Conservation (phyloP, 2,329 filamentous ascomycete species). For the Cadophora sp. region DNA sequence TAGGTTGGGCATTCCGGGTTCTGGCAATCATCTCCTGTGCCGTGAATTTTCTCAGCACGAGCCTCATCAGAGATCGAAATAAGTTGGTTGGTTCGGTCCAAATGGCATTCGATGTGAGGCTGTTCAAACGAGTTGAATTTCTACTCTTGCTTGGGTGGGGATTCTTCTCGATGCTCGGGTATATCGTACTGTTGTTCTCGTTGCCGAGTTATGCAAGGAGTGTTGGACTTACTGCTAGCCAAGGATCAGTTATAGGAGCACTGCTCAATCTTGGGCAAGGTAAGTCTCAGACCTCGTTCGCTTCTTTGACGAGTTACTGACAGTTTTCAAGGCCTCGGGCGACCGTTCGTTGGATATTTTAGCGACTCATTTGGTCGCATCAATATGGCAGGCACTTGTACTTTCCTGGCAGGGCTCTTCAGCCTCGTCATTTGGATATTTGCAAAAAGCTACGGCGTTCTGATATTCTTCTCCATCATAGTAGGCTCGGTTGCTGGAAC, state of each 20-base stretch:
- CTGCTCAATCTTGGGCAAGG: constrained; percentile 70
- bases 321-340: constrained; percentile 59
- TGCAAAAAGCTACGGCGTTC: constrained; percentile 66
- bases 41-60: constrained; percentile 67
- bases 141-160: constrained; percentile 70
- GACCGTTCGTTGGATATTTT: constrained; percentile 75
- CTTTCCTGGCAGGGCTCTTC: constrained; percentile 68
- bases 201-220: constrained; percentile 74
- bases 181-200: constrained; percentile 79
- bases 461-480: constrained; percentile 74
- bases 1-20: constrained; percentile 64
- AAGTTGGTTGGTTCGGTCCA: constrained; percentile 72
- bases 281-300: neutral
- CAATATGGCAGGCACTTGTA: constrained; percentile 73
- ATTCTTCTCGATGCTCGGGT: constrained; percentile 75
- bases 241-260: constrained; percentile 76
- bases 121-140: constrained; percentile 69
- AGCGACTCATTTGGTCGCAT: constrained; percentile 74
- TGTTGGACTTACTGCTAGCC: constrained; percentile 69
- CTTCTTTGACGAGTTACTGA: neutral
- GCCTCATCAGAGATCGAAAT: constrained; percentile 75
- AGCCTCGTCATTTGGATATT: constrained; percentile 77
- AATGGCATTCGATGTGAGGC: constrained; percentile 66
- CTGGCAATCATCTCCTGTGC: constrained; percentile 62
- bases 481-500: constrained; percentile 72